These are phyloP conservation scores for Dunaliella sp. DNA, from an alignment of 139 green algal species.

Conservation along the genomic window DNA sequence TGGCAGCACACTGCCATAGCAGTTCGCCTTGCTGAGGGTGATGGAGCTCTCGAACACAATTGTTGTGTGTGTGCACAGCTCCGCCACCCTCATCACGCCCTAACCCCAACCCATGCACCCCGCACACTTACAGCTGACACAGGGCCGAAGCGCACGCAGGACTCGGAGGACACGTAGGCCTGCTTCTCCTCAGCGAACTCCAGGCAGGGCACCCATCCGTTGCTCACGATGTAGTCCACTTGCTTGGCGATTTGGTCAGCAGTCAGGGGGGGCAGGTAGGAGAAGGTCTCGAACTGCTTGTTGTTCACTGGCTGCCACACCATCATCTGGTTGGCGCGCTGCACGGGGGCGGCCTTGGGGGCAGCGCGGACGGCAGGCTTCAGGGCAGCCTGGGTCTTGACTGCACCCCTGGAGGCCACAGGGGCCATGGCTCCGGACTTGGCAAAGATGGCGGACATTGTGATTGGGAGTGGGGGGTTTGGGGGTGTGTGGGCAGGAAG, in stretches of 20 bases:
- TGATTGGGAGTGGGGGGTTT: too few species aligned
- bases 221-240: slow-evolving; percentile 93
- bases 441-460: slow-evolving; percentile 31
- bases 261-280: slow-evolving; percentile 94
- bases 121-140: slow-evolving; percentile 52
- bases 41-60: too few species aligned
- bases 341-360: slow-evolving; percentile 29
- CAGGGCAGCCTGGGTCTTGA: slow-evolving; percentile 19
- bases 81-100: too few species aligned
- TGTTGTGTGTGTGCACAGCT: too few species aligned
- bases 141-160: slow-evolving; percentile 61
- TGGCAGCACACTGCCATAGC: too few species aligned
- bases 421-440: slow-evolving; percentile 21
- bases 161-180: slow-evolving; percentile 67
- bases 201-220: slow-evolving; percentile 88
- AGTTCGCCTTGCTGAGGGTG: too few species aligned
- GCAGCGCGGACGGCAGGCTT: slow-evolving; percentile 31
- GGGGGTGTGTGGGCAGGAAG: not conserved
- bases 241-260: slow-evolving; percentile 87
- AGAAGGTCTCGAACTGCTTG: slow-evolving; percentile 98
- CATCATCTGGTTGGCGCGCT: slow-evolving; percentile 58
- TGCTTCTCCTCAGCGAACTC: slow-evolving; percentile 85
- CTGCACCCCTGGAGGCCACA: not conserved
- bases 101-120: too few species aligned
- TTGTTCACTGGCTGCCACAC: slow-evolving; percentile 80